phyloP scores from a whole-genome alignment of 2,329 filamentous ascomycete genomes.

The Penicillium palitans region DNA sequence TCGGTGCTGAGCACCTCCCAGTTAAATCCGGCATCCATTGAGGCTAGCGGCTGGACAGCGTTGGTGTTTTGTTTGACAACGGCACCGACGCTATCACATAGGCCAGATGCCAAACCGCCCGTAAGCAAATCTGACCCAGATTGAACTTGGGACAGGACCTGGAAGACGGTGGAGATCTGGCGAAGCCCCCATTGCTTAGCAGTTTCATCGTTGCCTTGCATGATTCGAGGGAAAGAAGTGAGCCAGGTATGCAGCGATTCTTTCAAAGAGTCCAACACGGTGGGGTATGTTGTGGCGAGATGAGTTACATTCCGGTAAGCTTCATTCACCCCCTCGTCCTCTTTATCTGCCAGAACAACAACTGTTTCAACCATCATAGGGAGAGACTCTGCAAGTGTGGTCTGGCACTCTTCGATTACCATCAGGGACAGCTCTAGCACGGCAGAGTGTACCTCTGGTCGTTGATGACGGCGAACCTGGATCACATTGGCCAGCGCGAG shows the following conservation, averaged over 20 bases:
- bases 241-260: slow-evolving; percentile 78
- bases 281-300: slow-evolving; percentile 62
- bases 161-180: slow-evolving; percentile 73
- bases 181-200: slow-evolving; percentile 70
- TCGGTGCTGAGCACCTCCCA: slow-evolving; percentile 30
- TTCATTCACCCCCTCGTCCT: slow-evolving; percentile 40
- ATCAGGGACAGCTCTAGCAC: slow-evolving; percentile 71
- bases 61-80: slow-evolving; percentile 44
- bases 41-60: slow-evolving; percentile 31
- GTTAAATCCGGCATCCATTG: slow-evolving; percentile 24
- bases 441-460: slow-evolving; percentile 65
- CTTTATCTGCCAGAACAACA: slow-evolving; percentile 64
- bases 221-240: slow-evolving; percentile 72
- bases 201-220: slow-evolving; percentile 82
- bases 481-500: slow-evolving; percentile 76
- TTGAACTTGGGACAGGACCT: slow-evolving; percentile 63
- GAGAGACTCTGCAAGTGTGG: slow-evolving; percentile 67
- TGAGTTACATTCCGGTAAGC: slow-evolving; percentile 53
- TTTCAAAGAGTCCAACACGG: slow-evolving; percentile 65
- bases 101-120: slow-evolving; percentile 48
- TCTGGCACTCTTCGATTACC: slow-evolving; percentile 75
- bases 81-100: slow-evolving; percentile 70
- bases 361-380: slow-evolving; percentile 78
- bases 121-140: slow-evolving; percentile 44
- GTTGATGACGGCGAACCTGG: slow-evolving; percentile 70